Conservation (phyloP, 1,284 basidiomycete genomes). For the Heterobasidion occidentale region DNA sequence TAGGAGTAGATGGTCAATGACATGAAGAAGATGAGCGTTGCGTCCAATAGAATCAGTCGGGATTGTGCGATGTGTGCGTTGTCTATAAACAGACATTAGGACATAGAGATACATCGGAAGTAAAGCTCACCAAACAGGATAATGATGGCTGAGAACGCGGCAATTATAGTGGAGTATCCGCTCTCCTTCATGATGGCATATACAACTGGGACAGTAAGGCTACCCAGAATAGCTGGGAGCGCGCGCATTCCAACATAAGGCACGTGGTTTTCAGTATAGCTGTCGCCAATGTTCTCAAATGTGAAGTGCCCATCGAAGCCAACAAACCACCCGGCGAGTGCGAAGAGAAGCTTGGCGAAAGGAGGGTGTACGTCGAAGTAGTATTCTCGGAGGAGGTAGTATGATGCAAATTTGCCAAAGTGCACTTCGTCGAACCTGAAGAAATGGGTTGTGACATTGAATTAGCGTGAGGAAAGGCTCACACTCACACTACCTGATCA, state of each 20-base stretch:
- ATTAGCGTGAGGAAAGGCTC: background rate
- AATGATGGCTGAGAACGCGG: constrained; percentile 81
- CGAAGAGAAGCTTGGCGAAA: constrained; percentile 89
- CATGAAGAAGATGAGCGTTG: constrained; percentile 94
- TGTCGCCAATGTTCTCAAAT: constrained; percentile 95
- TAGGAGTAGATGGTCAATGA: constrained; percentile 92
- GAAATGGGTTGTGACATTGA: constrained; percentile 2
- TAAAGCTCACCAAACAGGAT: constrained; percentile 74
- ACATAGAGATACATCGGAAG: background rate
- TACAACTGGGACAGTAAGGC: constrained; percentile 84
- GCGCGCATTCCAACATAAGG: constrained; percentile 93
- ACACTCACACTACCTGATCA: constrained; percentile 85
- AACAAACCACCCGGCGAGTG: constrained; percentile 90
- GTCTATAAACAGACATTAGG: constrained; percentile 40
- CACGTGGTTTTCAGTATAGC: constrained; percentile 80
- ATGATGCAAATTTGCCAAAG: constrained; percentile 91
- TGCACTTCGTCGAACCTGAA: constrained; percentile 93
- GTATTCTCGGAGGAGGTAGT: constrained; percentile 88
- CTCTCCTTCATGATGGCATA: constrained; percentile 98
- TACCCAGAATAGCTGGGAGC: constrained; percentile 86
- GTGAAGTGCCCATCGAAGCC: constrained; percentile 93
- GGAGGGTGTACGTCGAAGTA: constrained; percentile 99
- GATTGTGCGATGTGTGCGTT: constrained; percentile 96
- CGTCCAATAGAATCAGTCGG: constrained; percentile 93
- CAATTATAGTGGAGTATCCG: constrained; percentile 86